These are phyloP conservation scores for Linum trigynum DNA, from an alignment of 345 rosid genomes.

Conservation along the genomic window DNA sequence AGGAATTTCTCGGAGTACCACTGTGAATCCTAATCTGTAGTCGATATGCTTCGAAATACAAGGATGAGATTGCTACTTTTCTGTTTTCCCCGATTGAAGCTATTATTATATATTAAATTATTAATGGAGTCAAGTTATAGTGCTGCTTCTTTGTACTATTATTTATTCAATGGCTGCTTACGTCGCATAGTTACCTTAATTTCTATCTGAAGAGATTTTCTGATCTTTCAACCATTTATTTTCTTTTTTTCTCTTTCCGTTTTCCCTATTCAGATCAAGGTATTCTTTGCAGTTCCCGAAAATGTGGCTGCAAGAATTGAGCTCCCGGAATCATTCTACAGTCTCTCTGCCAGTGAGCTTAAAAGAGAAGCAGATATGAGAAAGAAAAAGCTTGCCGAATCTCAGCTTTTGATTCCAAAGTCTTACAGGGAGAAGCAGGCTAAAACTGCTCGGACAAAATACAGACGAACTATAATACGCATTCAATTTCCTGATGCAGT, in stretches of 20 bases:
- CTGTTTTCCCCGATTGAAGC: background rate
- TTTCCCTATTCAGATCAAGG: slow-evolving; percentile 40
- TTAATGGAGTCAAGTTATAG: background rate
- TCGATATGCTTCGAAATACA: too few relatives aligned
- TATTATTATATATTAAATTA: too few relatives aligned
- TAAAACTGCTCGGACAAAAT: slow-evolving; percentile 61
- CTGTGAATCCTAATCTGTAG: background rate
- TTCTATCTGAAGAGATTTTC: background rate
- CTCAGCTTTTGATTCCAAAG: slow-evolving; percentile 79
- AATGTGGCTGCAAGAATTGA: slow-evolving; percentile 73
- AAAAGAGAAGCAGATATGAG: slow-evolving; percentile 74
- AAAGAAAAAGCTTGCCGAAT: slow-evolving; percentile 79
- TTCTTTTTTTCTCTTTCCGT: background rate
- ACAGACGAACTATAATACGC: slow-evolving; percentile 56
- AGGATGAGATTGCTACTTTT: background rate
- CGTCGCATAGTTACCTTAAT: background rate
- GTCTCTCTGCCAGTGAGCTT: slow-evolving; percentile 60
- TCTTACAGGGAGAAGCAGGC: slow-evolving; percentile 86
- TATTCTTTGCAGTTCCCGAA: slow-evolving; percentile 76
- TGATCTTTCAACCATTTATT: background rate
- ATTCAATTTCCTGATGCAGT: slow-evolving; percentile 90
- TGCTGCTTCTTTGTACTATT: background rate
- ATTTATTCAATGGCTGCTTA: background rate
- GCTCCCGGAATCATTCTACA: slow-evolving; percentile 87
- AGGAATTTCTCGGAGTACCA: background rate